Conservation (phyloP, 2,329 filamentous ascomycete genomes). For the Penicillium palitans region DNA sequence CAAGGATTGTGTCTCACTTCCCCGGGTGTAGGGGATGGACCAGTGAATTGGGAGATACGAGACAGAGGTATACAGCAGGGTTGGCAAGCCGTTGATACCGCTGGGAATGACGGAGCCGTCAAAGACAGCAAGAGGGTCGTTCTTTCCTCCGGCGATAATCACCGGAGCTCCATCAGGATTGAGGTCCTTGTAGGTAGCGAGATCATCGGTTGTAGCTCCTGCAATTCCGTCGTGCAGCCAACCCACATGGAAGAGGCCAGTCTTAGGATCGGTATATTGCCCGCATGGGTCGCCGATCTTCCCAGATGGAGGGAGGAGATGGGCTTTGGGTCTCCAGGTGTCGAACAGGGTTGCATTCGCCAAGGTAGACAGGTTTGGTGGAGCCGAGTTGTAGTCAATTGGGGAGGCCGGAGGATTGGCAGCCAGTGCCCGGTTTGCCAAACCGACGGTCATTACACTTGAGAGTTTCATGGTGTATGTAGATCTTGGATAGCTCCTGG, state of each 20-base stretch:
- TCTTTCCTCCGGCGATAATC: conserved; percentile 19
- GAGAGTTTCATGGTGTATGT: conserved; percentile 3
- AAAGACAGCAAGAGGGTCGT: conserved; percentile 22
- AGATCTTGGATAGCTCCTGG: neutral
- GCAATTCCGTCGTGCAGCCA: conserved; percentile 23
- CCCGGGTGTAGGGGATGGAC: conserved; percentile 45
- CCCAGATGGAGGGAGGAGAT: conserved; percentile 19
- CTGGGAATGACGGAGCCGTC: conserved; percentile 22
- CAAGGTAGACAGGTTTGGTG: conserved; percentile 19
- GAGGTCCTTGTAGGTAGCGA: conserved; percentile 19
- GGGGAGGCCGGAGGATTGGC: neutral
- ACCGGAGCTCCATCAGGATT: conserved; percentile 11
- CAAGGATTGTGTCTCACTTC: conserved; percentile 50
- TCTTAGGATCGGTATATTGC: conserved; percentile 22
- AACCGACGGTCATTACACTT: neutral
- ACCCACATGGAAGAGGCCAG: conserved; percentile 23
- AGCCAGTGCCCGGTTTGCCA: neutral
- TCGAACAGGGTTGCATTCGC: conserved; percentile 17
- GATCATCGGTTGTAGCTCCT: conserved; percentile 17
- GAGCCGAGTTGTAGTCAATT: conserved; percentile 14
- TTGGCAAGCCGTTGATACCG: conserved; percentile 45
- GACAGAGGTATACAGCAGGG: conserved; percentile 52
- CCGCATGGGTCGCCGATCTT: conserved; percentile 22
- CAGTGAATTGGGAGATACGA: conserved; percentile 49
- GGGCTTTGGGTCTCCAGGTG: conserved; percentile 22